A percentile compares a stretch with the other conserved stretches of the same genome.
These are phyloP conservation scores for Symbiodinium natans DNA, from an alignment of 73 alveolate genomes.

Conservation along the genomic window DNA sequence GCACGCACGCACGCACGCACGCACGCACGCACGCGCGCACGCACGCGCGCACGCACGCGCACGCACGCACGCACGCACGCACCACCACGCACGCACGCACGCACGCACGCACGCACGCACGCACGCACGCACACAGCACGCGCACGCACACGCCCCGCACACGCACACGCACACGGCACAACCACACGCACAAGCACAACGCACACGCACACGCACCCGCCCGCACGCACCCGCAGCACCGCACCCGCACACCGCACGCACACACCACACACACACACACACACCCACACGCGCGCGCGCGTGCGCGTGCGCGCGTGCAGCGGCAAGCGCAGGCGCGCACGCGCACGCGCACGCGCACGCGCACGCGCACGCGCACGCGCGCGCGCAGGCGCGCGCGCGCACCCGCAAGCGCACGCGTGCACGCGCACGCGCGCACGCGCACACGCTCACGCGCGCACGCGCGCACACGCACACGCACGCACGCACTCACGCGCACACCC, in stretches of 20 bases:
- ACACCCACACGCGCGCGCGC: constrained; percentile 1
- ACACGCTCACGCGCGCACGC: not conserved
- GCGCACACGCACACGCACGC: not conserved
- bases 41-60: not conserved
- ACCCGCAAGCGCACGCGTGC: not conserved
- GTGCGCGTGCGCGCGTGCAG: not conserved
- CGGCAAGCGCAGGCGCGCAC: constrained; percentile 1
- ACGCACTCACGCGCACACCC: no score
- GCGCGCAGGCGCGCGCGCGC: not conserved
- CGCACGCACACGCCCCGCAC: not conserved
- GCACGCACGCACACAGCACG: not conserved
- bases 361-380: constrained; percentile 16
- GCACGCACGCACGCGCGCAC: not conserved
- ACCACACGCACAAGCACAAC: not conserved
- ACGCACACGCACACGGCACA: not conserved
- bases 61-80: not conserved
- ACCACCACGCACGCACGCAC: not conserved
- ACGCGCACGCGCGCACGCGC: constrained; percentile 11
- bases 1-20: not conserved
- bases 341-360: constrained; percentile 1
- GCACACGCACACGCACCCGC: constrained; percentile 38
- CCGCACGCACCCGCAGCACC: constrained; percentile 26
- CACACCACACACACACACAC: constrained; percentile 9
- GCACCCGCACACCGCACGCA: constrained; percentile 21
- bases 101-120: not conserved